phyloP scores from a whole-genome alignment of 2,329 filamentous ascomycete genomes.

The Apiospora rasikravindrae region DNA sequence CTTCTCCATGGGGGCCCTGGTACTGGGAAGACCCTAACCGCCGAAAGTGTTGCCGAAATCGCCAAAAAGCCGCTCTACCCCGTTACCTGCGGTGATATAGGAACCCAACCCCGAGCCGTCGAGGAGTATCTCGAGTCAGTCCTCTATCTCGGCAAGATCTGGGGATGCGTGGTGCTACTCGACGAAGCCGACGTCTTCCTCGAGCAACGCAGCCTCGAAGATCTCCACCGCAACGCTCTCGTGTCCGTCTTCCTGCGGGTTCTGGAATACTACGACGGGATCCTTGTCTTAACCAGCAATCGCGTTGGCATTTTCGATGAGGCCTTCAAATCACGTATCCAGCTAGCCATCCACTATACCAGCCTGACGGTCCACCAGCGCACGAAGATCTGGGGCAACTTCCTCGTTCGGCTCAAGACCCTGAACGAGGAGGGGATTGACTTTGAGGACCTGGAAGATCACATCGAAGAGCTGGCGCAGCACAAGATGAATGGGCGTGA shows the following conservation, averaged over 20 bases:
- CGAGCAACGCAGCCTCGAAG: not conserved
- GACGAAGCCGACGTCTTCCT: constrained; percentile 18
- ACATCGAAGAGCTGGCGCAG: not conserved
- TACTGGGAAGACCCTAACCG: not conserved
- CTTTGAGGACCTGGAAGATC: not conserved
- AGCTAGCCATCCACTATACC: constrained; percentile 39
- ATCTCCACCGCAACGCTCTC: constrained; percentile 13
- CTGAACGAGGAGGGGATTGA: constrained; percentile 26
- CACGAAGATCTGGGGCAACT: not conserved
- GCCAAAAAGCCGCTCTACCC: constrained; percentile 7
- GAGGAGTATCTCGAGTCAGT: not conserved
- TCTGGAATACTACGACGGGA: constrained; percentile 42
- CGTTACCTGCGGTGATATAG: constrained; percentile 21
- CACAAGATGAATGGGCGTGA: constrained; percentile 44
- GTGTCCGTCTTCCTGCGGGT: constrained; percentile 15
- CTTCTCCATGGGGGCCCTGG: constrained; percentile 2
- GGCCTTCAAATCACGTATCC: constrained; percentile 32
- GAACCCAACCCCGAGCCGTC: not conserved
- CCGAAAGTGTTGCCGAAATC: constrained; percentile 9
- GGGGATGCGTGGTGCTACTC: constrained; percentile 4
- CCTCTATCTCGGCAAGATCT: not conserved
- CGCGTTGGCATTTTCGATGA: constrained; percentile 36
- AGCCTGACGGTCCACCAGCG: constrained; percentile 21
- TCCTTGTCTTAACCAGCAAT: constrained; percentile 45
- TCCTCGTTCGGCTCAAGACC: constrained; percentile 20